Conservation (phyloP, 495 filamentous ascomycete genomes). For the Podospora fimiseda region DNA sequence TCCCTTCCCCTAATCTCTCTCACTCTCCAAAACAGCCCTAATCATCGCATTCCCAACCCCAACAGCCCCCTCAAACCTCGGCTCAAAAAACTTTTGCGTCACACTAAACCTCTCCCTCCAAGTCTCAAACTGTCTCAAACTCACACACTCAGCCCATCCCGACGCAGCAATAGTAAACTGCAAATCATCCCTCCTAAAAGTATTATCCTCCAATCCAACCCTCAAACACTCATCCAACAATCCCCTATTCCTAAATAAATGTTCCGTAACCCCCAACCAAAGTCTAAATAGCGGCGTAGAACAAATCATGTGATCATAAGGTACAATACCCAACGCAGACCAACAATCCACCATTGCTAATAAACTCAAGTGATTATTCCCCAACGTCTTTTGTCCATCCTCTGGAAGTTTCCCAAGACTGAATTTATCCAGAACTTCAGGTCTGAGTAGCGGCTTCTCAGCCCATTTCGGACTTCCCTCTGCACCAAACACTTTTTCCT, state of each 20-base stretch:
- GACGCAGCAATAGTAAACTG: constrained; percentile 96
- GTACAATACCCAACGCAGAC: constrained; percentile 85
- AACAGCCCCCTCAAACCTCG: constrained; percentile 76
- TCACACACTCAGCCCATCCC: constrained; percentile 91
- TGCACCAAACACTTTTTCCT: constrained; percentile 69
- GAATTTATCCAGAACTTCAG: constrained; percentile 82
- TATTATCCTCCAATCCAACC: constrained; percentile 79
- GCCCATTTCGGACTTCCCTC: constrained; percentile 41
- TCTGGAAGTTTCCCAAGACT: constrained; percentile 56
- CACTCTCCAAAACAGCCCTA: constrained; percentile 81
- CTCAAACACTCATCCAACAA: constrained; percentile 80
- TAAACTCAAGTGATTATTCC: constrained; percentile 87
- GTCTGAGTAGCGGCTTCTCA: constrained; percentile 63
- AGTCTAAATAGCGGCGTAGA: constrained; percentile 97
- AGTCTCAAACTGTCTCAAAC: constrained; percentile 80
- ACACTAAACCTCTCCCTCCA: constrained; percentile 84
- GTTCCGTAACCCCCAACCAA: constrained; percentile 96
- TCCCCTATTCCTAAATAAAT: constrained; percentile 79
- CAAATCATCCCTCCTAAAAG: constrained; percentile 83
- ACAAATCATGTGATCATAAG: constrained; percentile 99
- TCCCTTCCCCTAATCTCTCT: constrained; percentile 19
- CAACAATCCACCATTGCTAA: constrained; percentile 99
- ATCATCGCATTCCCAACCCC: constrained; percentile 95
- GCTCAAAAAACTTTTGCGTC: constrained; percentile 85
- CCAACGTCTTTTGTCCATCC: constrained; percentile 47